Conservation (phyloP, 2,329 filamentous ascomycete genomes). For the Kalaharituber pfeilii region DNA sequence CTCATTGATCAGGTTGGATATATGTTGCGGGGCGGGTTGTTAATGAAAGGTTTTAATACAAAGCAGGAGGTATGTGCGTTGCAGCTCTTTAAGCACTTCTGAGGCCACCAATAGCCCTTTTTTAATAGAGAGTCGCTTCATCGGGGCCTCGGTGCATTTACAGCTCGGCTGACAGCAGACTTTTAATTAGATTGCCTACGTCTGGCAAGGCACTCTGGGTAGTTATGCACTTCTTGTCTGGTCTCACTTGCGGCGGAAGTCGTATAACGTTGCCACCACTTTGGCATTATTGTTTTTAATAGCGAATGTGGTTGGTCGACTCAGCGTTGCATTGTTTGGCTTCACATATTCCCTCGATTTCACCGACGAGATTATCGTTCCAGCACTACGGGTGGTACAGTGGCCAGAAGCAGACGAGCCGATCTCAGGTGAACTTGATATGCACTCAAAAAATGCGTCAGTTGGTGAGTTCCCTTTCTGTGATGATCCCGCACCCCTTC, state of each 20-base stretch:
- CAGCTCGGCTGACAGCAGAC: neutral
- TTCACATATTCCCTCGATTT: neutral
- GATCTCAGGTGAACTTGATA: too few species aligned
- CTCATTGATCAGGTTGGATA: neutral
- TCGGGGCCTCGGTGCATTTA: too few species aligned
- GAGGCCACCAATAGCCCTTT: too few species aligned
- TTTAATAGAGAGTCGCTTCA: too few species aligned
- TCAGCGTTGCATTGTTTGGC: neutral
- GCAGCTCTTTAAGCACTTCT: too few species aligned
- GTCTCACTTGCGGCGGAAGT: neutral
- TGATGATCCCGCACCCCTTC: too few species aligned
- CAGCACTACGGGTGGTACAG: neutral
- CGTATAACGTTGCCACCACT: neutral
- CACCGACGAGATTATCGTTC: neutral
- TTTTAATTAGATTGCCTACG: neutral
- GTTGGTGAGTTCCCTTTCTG: too few species aligned
- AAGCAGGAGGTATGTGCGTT: neutral
- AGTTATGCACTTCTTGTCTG: neutral
- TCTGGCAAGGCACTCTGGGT: neutral
- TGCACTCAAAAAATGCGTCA: too few species aligned
- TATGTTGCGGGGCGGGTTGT: neutral
- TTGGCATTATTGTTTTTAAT: neutral
- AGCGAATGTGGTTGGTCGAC: neutral
- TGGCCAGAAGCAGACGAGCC: neutral
- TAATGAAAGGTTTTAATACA: neutral